Evolutionary conservation across 1,139 yeast genomes (phyloP).

Genomic region (Candida pseudoviswanathii): DNA sequence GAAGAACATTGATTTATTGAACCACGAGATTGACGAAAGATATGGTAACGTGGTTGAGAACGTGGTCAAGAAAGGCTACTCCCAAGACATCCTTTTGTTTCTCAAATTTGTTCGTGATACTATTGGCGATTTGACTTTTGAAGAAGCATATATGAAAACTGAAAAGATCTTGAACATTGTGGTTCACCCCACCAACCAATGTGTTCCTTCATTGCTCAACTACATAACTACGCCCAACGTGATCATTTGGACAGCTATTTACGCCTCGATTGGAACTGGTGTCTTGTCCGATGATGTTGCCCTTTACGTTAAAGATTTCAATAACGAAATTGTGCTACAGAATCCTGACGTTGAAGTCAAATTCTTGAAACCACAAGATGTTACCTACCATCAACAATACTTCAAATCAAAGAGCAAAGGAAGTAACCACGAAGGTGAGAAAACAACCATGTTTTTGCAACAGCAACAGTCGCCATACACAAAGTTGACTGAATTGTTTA

Average conservation of each 20-base stretch:
- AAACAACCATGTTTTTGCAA: conserved; percentile 21
- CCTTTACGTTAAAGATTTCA: conserved; percentile 69
- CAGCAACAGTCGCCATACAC: conserved; percentile 70
- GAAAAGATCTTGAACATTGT: conserved; percentile 84
- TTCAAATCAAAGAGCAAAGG: conserved; percentile 21
- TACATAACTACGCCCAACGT: conserved; percentile 95
- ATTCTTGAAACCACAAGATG: conserved; percentile 51
- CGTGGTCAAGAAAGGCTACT: conserved; percentile 71
- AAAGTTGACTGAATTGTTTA: conserved; percentile 84
- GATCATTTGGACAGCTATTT: conserved; percentile 82
- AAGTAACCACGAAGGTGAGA: background rate
- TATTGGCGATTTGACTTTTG: conserved; percentile 87
- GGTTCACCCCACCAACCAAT: conserved; percentile 79
- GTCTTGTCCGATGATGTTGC: conserved; percentile 62
- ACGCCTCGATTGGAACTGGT: conserved; percentile 74
- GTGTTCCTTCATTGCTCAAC: conserved; percentile 76
- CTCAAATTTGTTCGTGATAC: conserved; percentile 75
- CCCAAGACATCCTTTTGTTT: conserved; percentile 80
- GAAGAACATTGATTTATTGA: conserved; percentile 48
- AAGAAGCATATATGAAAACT: conserved; percentile 87
- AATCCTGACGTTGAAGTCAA: conserved; percentile 35
- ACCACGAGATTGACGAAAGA: conserved; percentile 62
- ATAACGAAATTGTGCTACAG: conserved; percentile 54
- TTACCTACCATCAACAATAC: conserved; percentile 45
- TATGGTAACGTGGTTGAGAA: conserved; percentile 69